Evolutionary conservation across 495 filamentous ascomycete genomes (phyloP), one percentile per base, ranked within the genome.

Genomic region (Hypoxylon intermedium): DNA sequence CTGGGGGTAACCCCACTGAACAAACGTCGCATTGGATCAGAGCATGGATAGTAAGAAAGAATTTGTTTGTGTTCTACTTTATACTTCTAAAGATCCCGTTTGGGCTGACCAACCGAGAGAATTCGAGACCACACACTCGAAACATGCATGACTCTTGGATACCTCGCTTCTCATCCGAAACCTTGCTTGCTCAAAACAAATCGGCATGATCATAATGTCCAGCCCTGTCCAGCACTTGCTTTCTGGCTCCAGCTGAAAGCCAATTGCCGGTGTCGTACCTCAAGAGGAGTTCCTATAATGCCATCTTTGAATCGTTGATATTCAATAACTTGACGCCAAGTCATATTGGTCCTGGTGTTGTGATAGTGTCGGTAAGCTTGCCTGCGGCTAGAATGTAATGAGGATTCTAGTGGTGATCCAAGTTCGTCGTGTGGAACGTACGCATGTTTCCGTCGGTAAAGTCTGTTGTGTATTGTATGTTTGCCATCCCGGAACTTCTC

Each of bases 11-110:
- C 24, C 4, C 4, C 24, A 26, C 24, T 4, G 4, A 7, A 4
- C 24, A 7, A 7, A 26, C 4, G 3, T 26, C 7, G 24, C 24
- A 9, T 13, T 15, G 13, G 13, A 4, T 18, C 37, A 36, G 9
- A 19, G 34, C 13, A 24, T 57, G 44, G 52, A 58, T 46, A 13
- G 46, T 66, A 58, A 52, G 57, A 61, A 48, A n/a, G n/a, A 58
- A 6, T 67, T 67, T 58, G 49, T 38, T 63, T 67, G 41, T 67
- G 26, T 67, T 63, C 53, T 62, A 64, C 60, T 64, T 64, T 58
- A 64, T 64, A 58, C 53, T 49, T 53, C 19, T 28, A 21, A 9
- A 48, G 24, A n/a, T n/a, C n/a, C n/a, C n/a, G n/a, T n/a, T n/a
- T n/a, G n/a, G n/a, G n/a, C n/a, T n/a, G n/a, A n/a, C n/a, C n/a